Percentiles rank a stretch among this genome's conserved stretches.
These are phyloP conservation scores for Gossypium thurberi DNA, from an alignment of 345 rosid species.

Conservation along the genomic window DNA sequence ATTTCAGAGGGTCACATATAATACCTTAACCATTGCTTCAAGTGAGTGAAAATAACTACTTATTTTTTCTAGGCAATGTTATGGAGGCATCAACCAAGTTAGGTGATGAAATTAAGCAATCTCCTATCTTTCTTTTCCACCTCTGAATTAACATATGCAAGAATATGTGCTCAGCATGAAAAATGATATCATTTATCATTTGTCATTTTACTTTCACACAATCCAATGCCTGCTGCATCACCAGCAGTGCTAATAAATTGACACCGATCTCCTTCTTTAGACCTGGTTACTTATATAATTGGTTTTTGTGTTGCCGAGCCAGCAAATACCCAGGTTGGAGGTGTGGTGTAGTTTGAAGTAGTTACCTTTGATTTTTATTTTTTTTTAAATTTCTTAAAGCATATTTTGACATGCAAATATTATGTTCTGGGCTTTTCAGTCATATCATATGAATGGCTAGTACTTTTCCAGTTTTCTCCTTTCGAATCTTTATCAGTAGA, in stretches of 20 bases:
- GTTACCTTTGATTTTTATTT: neutral
- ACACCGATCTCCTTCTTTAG: neutral
- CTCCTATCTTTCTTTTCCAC: too few species aligned
- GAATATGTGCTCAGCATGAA: neutral
- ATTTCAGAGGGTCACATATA: too few species aligned
- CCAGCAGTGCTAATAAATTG: neutral
- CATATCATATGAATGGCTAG: neutral
- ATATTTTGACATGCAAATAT: neutral
- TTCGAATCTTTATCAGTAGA: neutral
- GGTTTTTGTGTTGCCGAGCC: neutral
- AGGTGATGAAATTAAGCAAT: too few species aligned
- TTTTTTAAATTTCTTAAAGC: neutral
- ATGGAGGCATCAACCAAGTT: too few species aligned
- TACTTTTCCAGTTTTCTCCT: neutral
- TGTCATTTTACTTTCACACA: neutral
- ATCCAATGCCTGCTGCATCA: neutral
- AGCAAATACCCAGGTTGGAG: neutral
- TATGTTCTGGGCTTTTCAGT: neutral
- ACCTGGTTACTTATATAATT: too few species aligned
- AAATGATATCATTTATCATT: neutral
- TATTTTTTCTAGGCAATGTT: too few species aligned
- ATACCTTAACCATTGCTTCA: too few species aligned
- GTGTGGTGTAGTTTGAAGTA: neutral
- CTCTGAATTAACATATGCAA: too few species aligned
- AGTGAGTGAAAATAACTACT: too few species aligned